A percentile compares a stretch with the other conserved stretches of the same genome.
phyloP scores from a whole-genome alignment of 23 red algal species.

The Gracilariopsis chorda region DNA sequence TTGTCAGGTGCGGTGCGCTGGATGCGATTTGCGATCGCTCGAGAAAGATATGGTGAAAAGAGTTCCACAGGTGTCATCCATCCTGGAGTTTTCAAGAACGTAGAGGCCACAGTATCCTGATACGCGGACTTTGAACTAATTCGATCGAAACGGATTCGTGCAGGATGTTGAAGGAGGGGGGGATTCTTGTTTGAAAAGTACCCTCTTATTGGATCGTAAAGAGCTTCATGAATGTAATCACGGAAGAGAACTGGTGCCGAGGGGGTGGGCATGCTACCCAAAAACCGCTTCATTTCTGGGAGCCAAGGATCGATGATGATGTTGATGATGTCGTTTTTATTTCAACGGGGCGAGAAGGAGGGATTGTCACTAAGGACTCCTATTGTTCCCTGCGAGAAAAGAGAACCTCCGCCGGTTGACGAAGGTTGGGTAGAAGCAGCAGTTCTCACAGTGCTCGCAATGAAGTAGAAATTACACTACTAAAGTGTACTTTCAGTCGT shows the following conservation, averaged over 20 bases:
- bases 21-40: constrained; percentile 70
- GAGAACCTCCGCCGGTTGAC: no score
- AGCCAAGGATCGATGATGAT: no score
- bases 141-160: neutral
- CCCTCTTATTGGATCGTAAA: constrained; percentile 37
- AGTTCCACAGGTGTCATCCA: constrained; percentile 93
- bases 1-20: neutral
- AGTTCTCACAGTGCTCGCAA: no score
- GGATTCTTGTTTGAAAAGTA: constrained; percentile 45
- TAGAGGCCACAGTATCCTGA: constrained; percentile 31
- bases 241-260: neutral
- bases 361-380: no score
- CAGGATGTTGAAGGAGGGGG: constrained; percentile 24
- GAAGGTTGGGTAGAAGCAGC: no score
- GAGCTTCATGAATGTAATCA: constrained; percentile 42
- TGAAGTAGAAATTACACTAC: no score
- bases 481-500: no score
- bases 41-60: constrained; percentile 80
- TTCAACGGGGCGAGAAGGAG: no score
- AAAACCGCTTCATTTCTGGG: neutral
- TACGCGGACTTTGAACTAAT: constrained; percentile 36
- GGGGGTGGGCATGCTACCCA: neutral
- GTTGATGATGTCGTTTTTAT: no score
- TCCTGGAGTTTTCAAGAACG: constrained; percentile 13
- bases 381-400: no score